Evolutionary conservation across 768 basidiomycete genomes (phyloP).

Genomic region (Roridomyces roridus): DNA sequence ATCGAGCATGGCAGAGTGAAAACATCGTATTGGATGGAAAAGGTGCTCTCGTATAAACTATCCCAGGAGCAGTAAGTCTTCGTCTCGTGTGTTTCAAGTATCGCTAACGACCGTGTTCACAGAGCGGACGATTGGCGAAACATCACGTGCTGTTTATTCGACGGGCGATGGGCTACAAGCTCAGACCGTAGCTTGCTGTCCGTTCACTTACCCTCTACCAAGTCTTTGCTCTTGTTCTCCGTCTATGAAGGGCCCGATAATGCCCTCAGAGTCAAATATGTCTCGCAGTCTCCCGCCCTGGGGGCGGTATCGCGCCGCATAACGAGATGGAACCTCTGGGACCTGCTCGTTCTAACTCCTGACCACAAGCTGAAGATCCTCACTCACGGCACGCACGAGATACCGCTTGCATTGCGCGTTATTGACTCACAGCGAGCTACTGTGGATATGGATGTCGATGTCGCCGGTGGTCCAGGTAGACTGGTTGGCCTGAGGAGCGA

Average conservation of each 20-base stretch:
- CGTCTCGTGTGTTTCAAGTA: constrained; percentile 6
- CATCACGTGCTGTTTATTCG: constrained; percentile 67
- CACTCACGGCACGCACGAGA: constrained; percentile 61
- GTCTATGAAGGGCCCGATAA: constrained; percentile 51
- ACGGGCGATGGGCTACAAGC: constrained; percentile 66
- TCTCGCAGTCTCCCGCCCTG: constrained; percentile 47
- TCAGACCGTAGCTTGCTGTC: constrained; percentile 58
- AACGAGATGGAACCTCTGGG: constrained; percentile 67
- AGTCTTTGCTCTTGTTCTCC: constrained; percentile 53
- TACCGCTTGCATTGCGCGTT: constrained; percentile 38
- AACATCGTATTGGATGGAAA: constrained; percentile 77
- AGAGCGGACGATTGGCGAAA: constrained; percentile 50
- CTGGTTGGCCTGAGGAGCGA: constrained; percentile 53
- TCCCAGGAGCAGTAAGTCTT: constrained; percentile 54
- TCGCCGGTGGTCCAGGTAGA: constrained; percentile 22
- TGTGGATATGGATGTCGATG: constrained; percentile 18
- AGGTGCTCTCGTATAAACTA: constrained; percentile 56
- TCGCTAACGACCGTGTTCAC: constrained; percentile 15
- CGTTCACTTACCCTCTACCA: constrained; percentile 56
- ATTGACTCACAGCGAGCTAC: constrained; percentile 21
- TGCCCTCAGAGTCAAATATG: constrained; percentile 45
- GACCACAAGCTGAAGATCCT: constrained; percentile 60
- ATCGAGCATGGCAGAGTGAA: constrained; percentile 71
- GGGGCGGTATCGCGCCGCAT: constrained; percentile 65
- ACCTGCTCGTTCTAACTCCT: constrained; percentile 71